phyloP scores from a whole-genome alignment of 495 filamentous ascomycete species.

The Trichocladium antarcticum region DNA sequence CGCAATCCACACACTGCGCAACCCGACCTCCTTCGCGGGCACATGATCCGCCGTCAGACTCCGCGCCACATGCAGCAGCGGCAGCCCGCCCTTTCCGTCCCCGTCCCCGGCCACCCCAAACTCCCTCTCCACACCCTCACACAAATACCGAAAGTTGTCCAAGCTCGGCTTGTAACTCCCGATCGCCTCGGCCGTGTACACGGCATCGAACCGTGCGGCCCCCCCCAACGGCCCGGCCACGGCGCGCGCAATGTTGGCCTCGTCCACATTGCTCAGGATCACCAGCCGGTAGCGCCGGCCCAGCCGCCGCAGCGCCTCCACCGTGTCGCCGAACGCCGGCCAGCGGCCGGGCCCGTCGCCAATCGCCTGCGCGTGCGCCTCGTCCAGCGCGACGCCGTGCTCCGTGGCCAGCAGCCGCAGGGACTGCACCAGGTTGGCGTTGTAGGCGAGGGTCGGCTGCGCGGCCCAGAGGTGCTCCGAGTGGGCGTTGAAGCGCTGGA shows the following conservation, averaged over 20 bases:
- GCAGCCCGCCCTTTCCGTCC: too few relatives aligned
- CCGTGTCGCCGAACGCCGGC: conserved; percentile 55
- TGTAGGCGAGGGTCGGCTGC: conserved; percentile 47
- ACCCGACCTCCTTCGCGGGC: conserved; percentile 49
- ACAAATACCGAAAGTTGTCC: conserved; percentile 56
- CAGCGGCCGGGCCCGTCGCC: conserved; percentile 48
- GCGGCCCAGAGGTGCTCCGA: conserved; percentile 31
- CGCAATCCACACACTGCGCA: conserved; percentile 62
- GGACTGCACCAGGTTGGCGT: conserved; percentile 41
- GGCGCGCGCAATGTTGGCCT: conserved; percentile 47
- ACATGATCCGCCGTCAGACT: conserved; percentile 63
- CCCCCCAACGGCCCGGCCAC: conserved; percentile 34
- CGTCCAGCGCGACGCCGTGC: conserved; percentile 22
- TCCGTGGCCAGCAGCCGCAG: conserved; percentile 39
- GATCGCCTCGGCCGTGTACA: conserved; percentile 65
- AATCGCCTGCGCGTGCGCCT: conserved; percentile 32
- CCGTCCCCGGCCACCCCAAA: conserved; percentile 44
- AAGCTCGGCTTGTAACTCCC: conserved; percentile 64
- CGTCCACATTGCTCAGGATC: conserved; percentile 63
- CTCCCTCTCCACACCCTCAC: conserved; percentile 41
- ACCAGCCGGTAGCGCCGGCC: conserved; percentile 52
- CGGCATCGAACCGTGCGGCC: conserved; percentile 49
- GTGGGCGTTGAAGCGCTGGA: conserved; percentile 26
- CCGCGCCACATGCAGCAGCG: conserved; percentile 58
- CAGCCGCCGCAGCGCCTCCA: conserved; percentile 47